These are phyloP conservation scores for Ambispora gerdemannii DNA, from an alignment of 192 early-diverging fungal species.

Conservation along the genomic window DNA sequence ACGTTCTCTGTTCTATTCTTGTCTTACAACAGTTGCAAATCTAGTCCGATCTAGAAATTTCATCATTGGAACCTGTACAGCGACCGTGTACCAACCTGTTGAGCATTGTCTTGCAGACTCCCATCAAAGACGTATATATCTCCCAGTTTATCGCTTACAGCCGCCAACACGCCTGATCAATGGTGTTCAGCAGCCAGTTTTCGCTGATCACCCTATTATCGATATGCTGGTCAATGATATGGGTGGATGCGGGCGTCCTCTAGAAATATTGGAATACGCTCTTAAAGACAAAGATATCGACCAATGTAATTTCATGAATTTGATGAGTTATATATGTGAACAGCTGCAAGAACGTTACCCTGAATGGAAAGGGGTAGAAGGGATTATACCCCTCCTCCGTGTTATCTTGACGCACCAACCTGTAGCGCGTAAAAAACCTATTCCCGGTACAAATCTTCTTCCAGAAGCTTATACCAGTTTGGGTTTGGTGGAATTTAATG, in stretches of 20 bases:
- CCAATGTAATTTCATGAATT: not conserved
- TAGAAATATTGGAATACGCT: not conserved
- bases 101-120: not conserved
- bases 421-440: not conserved
- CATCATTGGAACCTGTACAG: conserved; percentile 13
- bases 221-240: conserved; percentile 8
- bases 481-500: conserved; percentile 7
- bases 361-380: not conserved
- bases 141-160: not conserved
- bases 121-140: conserved; percentile 7
- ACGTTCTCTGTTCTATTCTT: conserved; percentile 3
- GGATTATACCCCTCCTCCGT: conserved; percentile 8
- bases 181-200: no score
- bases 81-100: conserved; percentile 4
- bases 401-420: not conserved
- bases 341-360: not conserved
- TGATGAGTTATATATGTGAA: not conserved
- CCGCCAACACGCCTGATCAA: not conserved
- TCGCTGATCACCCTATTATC: not conserved
- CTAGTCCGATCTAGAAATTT: not conserved
- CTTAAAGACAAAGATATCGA: not conserved
- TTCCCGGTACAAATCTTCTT: conserved; percentile 10
- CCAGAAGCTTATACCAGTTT: not conserved
- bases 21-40: not conserved
- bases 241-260: conserved; percentile 1